phyloP scores from a whole-genome alignment of 176 grass and related monocot species.

The Aegilops longissima region DNA sequence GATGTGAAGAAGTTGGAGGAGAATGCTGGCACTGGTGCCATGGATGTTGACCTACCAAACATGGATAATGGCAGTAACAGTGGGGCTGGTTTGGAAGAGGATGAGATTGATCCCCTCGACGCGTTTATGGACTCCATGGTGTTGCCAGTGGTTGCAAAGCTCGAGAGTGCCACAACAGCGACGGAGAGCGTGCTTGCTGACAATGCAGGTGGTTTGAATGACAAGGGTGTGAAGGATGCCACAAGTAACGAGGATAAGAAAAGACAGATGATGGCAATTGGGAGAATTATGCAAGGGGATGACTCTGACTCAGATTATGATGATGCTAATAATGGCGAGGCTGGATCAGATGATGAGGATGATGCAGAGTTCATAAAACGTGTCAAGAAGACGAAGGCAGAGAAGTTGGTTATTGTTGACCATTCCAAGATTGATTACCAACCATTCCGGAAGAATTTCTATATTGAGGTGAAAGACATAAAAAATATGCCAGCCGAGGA shows the following conservation, averaged over 20 bases:
- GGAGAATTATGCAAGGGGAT: slow-evolving; percentile 78
- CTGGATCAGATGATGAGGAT: slow-evolving; percentile 64
- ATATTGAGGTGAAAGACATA: slow-evolving; percentile 91
- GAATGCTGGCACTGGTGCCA: slow-evolving; percentile 21
- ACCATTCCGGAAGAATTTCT: slow-evolving; percentile 89
- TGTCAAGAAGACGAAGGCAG: slow-evolving; percentile 93
- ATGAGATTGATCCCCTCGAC: slow-evolving; percentile 90
- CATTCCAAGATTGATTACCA: slow-evolving; percentile 95
- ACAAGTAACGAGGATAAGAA: slow-evolving; percentile 48
- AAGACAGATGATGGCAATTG: slow-evolving; percentile 43
- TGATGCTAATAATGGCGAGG: slow-evolving; percentile 45
- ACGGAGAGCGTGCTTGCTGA: slow-evolving; percentile 19
- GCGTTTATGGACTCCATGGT: slow-evolving; percentile 96
- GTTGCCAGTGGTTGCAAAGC: slow-evolving; percentile 81
- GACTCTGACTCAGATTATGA: slow-evolving; percentile 69
- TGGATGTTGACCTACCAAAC: slow-evolving; percentile 56
- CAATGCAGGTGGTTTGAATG: slow-evolving; percentile 38
- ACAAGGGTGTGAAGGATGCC: slow-evolving; percentile 39
- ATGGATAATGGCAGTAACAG: slow-evolving; percentile 31
- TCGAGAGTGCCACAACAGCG: slow-evolving; percentile 43
- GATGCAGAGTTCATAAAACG: slow-evolving; percentile 94
- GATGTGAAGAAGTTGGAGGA: slow-evolving; percentile 39
- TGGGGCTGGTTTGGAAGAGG: slow-evolving; percentile 51
- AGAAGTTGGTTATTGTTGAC: slow-evolving; percentile 86
- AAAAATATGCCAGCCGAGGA: slow-evolving; percentile 76